Evolutionary conservation across 2,329 filamentous ascomycete genomes (phyloP).

Genomic region (Ophiostoma himal-ulmi): DNA sequence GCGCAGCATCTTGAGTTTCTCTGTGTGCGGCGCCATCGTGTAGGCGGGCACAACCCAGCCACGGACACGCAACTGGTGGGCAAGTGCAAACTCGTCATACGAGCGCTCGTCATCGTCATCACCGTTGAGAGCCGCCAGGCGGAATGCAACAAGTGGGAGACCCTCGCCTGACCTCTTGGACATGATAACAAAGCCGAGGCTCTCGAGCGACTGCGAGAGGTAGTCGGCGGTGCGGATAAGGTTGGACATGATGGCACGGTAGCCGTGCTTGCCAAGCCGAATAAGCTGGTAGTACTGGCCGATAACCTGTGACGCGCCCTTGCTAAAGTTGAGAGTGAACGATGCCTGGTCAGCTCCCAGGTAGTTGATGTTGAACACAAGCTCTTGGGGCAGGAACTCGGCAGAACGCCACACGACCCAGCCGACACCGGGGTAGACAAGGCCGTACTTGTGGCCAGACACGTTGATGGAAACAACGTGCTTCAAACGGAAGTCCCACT

Average conservation of each 20-base stretch:
- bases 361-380: slow-evolving; percentile 99
- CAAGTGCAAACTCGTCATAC: slow-evolving; percentile 71
- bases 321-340: slow-evolving; percentile 96
- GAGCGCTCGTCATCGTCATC: slow-evolving; percentile 40
- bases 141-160: slow-evolving; percentile 85
- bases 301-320: slow-evolving; percentile 89
- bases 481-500: slow-evolving; percentile 88
- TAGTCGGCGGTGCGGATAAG: slow-evolving; percentile 87
- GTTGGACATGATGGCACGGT: slow-evolving; percentile 90
- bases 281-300: slow-evolving; percentile 98
- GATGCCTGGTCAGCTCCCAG: slow-evolving; percentile 91
- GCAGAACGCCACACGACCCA: slow-evolving; percentile 87
- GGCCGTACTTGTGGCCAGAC: slow-evolving; percentile 76
- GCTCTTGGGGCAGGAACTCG: slow-evolving; percentile 78
- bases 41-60: slow-evolving; percentile 95
- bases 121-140: slow-evolving; percentile 46
- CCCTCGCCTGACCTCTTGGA: slow-evolving; percentile 71
- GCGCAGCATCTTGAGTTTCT: slow-evolving; percentile 81
- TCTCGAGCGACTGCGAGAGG: slow-evolving; percentile 64
- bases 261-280: slow-evolving; percentile 85
- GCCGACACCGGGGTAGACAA: slow-evolving; percentile 84
- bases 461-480: slow-evolving; percentile 92
- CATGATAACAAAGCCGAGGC: slow-evolving; percentile 81
- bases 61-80: slow-evolving; percentile 77
- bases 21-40: slow-evolving; percentile 88